Base-by-base conservation (phyloP, 805 yeast species). In the Hanseniaspora occidentalis region DNA sequence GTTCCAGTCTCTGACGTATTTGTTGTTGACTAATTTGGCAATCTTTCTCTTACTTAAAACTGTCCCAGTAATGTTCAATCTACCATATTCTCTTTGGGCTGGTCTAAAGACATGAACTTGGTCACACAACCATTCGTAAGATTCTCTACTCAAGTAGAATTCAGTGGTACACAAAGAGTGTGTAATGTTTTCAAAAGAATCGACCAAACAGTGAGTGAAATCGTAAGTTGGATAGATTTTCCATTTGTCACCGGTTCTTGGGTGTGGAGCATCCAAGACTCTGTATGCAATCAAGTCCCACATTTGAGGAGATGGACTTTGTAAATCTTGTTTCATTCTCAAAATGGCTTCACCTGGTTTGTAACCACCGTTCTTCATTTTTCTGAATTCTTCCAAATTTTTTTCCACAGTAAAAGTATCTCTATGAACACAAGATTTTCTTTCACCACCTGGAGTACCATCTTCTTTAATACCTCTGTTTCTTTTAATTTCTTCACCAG, bases 281-380 rank as follows among this genome's bases (percentile, higher is more conserved):
- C 99, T 76, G 66, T 92, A 92, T 10, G 98, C 98, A 46, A 92
- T 92, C 48, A 92, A 71, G 64, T 92, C 99, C 99, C 99, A 92
- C 98, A 92, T 92, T 66, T 92, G 98, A 14, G 99, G 99, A 47
- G 84, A 83, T 47, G 96, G 95, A 14, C 92, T 82, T 7, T 62
- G 57, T 47, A 92, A 66, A 55, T 92, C 95, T 69, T 85, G 96
- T 60, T 89, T 89, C 97, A 92, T 92, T 66, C 99, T 80, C 57
- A 92, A 70, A 9, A 86, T 85, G 23, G 95, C 97, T 61, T 84
- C 84, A 49, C 97, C 97, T 33, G 86, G 86, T 49, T 73, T 69
- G 64, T 81, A 92, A 47, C 69, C 67, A 34, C 98, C 98, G 54
- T 85, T 85, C 56, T 80, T 76, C 99, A 92, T 92, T 43, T 73